phyloP scores from a whole-genome alignment of 2,329 filamentous ascomycete genomes.

The Trichoderma atroviride region DNA sequence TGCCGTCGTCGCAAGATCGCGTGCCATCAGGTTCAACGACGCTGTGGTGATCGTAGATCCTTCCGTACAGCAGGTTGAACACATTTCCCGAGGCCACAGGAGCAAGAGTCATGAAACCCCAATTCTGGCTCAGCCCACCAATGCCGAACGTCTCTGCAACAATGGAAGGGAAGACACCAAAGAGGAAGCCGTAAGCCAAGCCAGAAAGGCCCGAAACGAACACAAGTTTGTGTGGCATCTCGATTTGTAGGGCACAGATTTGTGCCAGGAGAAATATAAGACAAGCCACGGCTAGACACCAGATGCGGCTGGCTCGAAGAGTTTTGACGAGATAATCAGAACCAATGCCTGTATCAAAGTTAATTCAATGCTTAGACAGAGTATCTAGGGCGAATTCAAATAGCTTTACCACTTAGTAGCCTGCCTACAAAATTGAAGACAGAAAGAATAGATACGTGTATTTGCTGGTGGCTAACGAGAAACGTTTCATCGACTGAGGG shows the following conservation, averaged over 20 bases:
- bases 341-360: slow-evolving; percentile 66
- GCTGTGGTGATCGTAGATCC: slow-evolving; percentile 80
- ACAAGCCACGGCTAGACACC: slow-evolving; percentile 83
- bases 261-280: slow-evolving; percentile 80
- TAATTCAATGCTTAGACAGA: background rate
- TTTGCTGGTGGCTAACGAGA: slow-evolving; percentile 78
- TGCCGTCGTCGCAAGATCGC: slow-evolving; percentile 73
- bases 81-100: slow-evolving; percentile 86
- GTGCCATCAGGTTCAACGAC: slow-evolving; percentile 68
- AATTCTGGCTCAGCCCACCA: slow-evolving; percentile 87
- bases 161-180: slow-evolving; percentile 90
- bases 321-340: slow-evolving; percentile 87
- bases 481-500: slow-evolving; percentile 70
- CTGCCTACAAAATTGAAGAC: slow-evolving; percentile 83
- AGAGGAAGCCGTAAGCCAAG: slow-evolving; percentile 88
- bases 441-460: slow-evolving; percentile 94
- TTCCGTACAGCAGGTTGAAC: slow-evolving; percentile 90
- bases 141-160: slow-evolving; percentile 91
- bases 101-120: slow-evolving; percentile 91
- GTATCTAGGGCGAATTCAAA: background rate
- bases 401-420: slow-evolving; percentile 67
- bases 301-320: slow-evolving; percentile 78
- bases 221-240: slow-evolving; percentile 75
- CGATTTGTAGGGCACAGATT: slow-evolving; percentile 71
- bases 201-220: slow-evolving; percentile 83